phyloP scores from a whole-genome alignment of 2,329 filamentous ascomycete genomes.

The Sclerotinia borealis region DNA sequence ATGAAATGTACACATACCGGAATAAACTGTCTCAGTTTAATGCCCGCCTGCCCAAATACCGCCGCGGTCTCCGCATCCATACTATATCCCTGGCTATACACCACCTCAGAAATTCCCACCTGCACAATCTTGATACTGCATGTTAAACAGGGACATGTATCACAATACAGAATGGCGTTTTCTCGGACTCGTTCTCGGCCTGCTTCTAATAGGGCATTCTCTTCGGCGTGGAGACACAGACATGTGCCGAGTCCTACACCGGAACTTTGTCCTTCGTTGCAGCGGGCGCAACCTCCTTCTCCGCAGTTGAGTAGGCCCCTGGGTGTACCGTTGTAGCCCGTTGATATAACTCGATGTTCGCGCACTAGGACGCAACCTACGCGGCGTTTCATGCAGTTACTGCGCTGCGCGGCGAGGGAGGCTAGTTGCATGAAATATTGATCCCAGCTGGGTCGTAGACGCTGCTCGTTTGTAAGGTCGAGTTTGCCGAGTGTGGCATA shows the following conservation, averaged over 20 bases:
- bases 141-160: constrained; percentile 94
- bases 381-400: constrained; percentile 96
- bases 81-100: constrained; percentile 89
- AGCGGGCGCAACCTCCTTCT: constrained; percentile 83
- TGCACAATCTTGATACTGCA: constrained; percentile 99
- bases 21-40: constrained; percentile 79
- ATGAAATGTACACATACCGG: constrained; percentile 51
- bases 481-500: constrained; percentile 67
- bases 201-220: constrained; percentile 92
- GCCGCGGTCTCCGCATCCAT: constrained; percentile 83
- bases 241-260: constrained; percentile 79
- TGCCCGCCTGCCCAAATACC: constrained; percentile 78
- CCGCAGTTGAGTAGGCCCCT: constrained; percentile 83
- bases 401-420: constrained; percentile 79
- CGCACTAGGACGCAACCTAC: constrained; percentile 91
- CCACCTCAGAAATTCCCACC: constrained; percentile 91
- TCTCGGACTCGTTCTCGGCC: constrained; percentile 83
- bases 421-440: constrained; percentile 98
- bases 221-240: constrained; percentile 94
- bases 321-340: constrained; percentile 97
- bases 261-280: constrained; percentile 66
- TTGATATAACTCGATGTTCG: constrained; percentile 82
- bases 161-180: constrained; percentile 81
- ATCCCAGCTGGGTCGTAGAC: constrained; percentile 88
- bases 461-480: constrained; percentile 69